Evolutionary conservation across 2,329 filamentous ascomycete genomes (phyloP).

Genomic region (Diaporthe destruens): DNA sequence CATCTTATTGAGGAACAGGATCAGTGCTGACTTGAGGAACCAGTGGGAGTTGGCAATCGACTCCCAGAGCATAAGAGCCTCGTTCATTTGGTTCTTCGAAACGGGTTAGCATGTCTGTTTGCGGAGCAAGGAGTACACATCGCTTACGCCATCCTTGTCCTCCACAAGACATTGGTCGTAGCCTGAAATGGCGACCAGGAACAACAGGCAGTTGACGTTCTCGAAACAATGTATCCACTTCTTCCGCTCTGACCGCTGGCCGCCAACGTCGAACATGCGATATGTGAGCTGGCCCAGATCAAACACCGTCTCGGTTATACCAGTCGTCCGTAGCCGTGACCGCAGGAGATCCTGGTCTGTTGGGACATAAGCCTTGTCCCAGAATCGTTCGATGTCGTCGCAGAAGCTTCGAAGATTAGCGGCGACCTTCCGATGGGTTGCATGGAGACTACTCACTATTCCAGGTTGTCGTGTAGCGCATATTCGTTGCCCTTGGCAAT

Average conservation of each 20-base stretch:
- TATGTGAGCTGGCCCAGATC: constrained; percentile 93
- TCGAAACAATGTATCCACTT: constrained; percentile 99
- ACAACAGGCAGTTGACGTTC: constrained; percentile 91
- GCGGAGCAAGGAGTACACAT: neutral
- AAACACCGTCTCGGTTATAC: constrained; percentile 95
- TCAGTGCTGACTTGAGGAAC: constrained; percentile 85
- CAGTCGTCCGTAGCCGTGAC: constrained; percentile 90
- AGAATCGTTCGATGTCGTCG: constrained; percentile 80
- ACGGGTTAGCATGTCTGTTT: constrained; percentile 44
- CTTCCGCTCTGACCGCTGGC: constrained; percentile 92
- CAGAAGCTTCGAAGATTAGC: constrained; percentile 76
- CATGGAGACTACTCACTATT: constrained; percentile 76
- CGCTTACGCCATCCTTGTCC: constrained; percentile 90
- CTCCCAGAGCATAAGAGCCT: constrained; percentile 88
- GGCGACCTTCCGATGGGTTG: neutral
- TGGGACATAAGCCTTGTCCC: constrained; percentile 83
- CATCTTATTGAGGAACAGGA: constrained; percentile 90
- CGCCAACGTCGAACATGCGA: constrained; percentile 96
- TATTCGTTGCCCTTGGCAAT: constrained; percentile 96
- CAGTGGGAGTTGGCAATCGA: constrained; percentile 88
- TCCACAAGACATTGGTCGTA: constrained; percentile 97
- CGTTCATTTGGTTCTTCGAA: constrained; percentile 88
- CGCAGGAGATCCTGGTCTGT: constrained; percentile 95
- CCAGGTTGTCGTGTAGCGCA: constrained; percentile 93
- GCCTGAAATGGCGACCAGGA: constrained; percentile 94